Evolutionary conservation across 2,329 filamentous ascomycete genomes (phyloP), one percentile per base, ranked within the genome.

Genomic region (Neonectria faginata): DNA sequence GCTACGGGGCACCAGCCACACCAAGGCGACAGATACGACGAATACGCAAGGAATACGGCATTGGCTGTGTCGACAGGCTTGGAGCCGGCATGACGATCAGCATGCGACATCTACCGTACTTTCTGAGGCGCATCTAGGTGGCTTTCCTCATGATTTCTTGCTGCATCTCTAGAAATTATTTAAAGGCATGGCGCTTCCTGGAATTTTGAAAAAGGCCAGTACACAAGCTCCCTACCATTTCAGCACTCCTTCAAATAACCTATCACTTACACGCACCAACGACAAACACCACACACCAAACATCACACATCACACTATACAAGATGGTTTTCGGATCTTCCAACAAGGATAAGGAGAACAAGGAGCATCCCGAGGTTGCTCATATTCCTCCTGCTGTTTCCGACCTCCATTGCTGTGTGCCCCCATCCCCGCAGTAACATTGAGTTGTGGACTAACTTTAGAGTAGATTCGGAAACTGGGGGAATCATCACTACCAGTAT

Each of bases 401-500:
- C 0, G 84, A 86, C 67, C 76, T 86, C 8, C 83, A 86, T 75
- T 88, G 86, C 79, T 88, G 69, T 67, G 60, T 56, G 65, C 45
- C n/a, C 0, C 5, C 6, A 12, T 31, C 20, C 0, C 11, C 18
- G 2, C 16, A n/a, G 9, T 10, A 31, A 31, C 16, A 18, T 29
- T 12, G 11, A 11, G 5, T 2, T 14, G 18, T 9, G 20, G 44
- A 3, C 65, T 65, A 41, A 71, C 18, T 27, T 10, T 14, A 9
- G 7, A 10, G n/a, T 55, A 70, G 67, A 87, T 76, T 85, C 85
- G 42, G 88, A 89, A 72, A 89, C 88, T 8, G 82, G 86, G 52
- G 87, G 87, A 41, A 81, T 89, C 59, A 85, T 89, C 67, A 89
- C 86, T 0, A 85, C 85, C 0, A 89, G 79, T 79, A 64, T 42